phyloP scores from a whole-genome alignment of 2,329 filamentous ascomycete genomes.

The Trichoderma cornu-damae region DNA sequence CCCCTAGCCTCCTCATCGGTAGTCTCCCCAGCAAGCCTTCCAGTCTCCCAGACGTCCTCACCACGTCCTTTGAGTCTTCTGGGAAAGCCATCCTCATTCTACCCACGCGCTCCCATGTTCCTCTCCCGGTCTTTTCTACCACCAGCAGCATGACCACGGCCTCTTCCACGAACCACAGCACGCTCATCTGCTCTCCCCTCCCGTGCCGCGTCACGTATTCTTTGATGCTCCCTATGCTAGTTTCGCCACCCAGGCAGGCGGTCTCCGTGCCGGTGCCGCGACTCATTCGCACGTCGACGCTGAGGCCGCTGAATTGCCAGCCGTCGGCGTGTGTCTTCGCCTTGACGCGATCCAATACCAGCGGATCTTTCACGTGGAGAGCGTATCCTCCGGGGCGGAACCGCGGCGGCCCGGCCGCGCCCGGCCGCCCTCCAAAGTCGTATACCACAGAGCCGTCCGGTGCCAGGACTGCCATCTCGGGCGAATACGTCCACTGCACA shows the following conservation, averaged over 20 bases:
- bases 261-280: slow-evolving; percentile 23
- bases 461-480: slow-evolving; percentile 29
- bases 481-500: slow-evolving; percentile 33
- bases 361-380: slow-evolving; percentile 32
- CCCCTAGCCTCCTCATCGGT: slow-evolving; percentile 31
- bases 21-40: slow-evolving; percentile 32
- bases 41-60: slow-evolving; percentile 28
- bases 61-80: slow-evolving; percentile 32
- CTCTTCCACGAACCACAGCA: slow-evolving; percentile 36
- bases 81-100: slow-evolving; percentile 35
- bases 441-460: slow-evolving; percentile 30
- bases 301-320: slow-evolving; percentile 35
- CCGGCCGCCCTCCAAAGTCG: slow-evolving; percentile 26
- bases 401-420: slow-evolving; percentile 18
- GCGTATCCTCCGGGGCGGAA: slow-evolving; percentile 28
- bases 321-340: slow-evolving; percentile 30
- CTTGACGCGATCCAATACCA: slow-evolving; percentile 34
- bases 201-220: slow-evolving; percentile 34
- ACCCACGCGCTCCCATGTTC: slow-evolving; percentile 32
- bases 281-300: slow-evolving; percentile 33
- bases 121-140: slow-evolving; percentile 26
- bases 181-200: slow-evolving; percentile 34
- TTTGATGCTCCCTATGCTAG: slow-evolving; percentile 26
- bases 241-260: background rate
- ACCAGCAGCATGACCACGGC: slow-evolving; percentile 33